phyloP scores from a whole-genome alignment of 1,284 basidiomycete species.

The Malassezia brasiliensis region DNA sequence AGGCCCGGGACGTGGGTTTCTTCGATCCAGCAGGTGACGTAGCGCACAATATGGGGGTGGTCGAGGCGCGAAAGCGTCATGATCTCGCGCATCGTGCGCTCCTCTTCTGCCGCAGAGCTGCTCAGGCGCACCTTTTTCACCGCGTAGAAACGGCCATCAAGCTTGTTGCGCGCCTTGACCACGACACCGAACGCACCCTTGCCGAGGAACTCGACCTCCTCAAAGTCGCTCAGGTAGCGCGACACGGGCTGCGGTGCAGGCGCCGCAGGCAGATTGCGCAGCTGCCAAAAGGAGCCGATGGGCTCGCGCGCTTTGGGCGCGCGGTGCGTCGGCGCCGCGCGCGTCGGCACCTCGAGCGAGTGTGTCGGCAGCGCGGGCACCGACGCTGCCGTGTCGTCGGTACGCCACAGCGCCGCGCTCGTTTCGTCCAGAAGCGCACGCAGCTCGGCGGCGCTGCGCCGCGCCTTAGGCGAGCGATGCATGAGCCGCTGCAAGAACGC shows the following conservation, averaged over 20 bases:
- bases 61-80: slow-evolving; percentile 75
- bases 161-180: slow-evolving; percentile 78
- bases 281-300: slow-evolving; percentile 38
- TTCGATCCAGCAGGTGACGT: slow-evolving; percentile 51
- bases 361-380: slow-evolving; percentile 16
- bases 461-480: slow-evolving; percentile 28
- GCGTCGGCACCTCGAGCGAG: too few species aligned
- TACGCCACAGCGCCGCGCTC: slow-evolving; percentile 15
- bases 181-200: slow-evolving; percentile 88
- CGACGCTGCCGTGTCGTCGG: slow-evolving; percentile 8
- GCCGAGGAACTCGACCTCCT: slow-evolving; percentile 53
- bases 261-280: slow-evolving; percentile 18
- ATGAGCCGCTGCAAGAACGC: slow-evolving; percentile 30
- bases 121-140: slow-evolving; percentile 77
- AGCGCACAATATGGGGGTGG: slow-evolving; percentile 82
- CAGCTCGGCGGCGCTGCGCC: slow-evolving; percentile 24
- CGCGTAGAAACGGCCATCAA: slow-evolving; percentile 53
- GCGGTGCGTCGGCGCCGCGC: too few species aligned
- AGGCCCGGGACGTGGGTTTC: slow-evolving; percentile 27
- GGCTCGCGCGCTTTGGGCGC: neutral
- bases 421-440: slow-evolving; percentile 34
- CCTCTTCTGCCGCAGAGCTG: slow-evolving; percentile 66
- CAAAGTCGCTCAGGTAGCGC: slow-evolving; percentile 46
- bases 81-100: slow-evolving; percentile 81
- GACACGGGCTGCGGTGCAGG: slow-evolving; percentile 19